These are phyloP conservation scores for Mrakia gelida DNA, from an alignment of 768 basidiomycete species.

Conservation along the genomic window DNA sequence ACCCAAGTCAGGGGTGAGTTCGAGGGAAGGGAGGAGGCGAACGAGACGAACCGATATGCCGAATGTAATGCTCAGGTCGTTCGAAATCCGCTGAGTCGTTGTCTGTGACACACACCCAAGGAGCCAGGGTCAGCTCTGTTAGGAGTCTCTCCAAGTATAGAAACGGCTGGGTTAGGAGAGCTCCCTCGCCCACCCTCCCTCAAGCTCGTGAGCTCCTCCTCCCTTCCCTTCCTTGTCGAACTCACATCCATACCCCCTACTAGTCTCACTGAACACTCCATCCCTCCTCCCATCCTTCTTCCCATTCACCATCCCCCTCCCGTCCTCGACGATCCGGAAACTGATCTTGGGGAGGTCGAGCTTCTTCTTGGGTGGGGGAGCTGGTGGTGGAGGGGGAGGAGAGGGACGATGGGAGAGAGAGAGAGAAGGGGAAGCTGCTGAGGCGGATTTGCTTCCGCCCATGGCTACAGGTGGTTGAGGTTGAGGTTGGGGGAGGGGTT, in stretches of 20 bases:
- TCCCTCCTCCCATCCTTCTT: conserved; percentile 1
- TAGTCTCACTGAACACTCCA: not conserved
- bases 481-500: not conserved
- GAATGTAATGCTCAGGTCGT: conserved; percentile 80
- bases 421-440: not conserved
- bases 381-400: not conserved
- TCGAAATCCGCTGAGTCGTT: conserved; percentile 53
- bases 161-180: no score
- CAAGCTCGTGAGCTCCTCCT: no score
- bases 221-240: not conserved
- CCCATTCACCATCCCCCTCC: not conserved
- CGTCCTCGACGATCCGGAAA: conserved; percentile 15
- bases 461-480: not conserved
- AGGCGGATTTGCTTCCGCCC: not conserved
- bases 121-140: not conserved
- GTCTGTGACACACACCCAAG: conserved; percentile 29
- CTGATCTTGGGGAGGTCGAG: conserved; percentile 23
- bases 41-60: conserved; percentile 68
- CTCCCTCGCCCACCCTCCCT: not conserved
- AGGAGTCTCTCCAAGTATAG: no score
- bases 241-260: conserved; percentile 1
- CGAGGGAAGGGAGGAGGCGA: not conserved
- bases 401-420: not conserved
- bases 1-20: not conserved
- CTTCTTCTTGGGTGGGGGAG: not conserved